Evolutionary conservation across 2,329 filamentous ascomycete genomes (phyloP), one percentile per base, ranked within the genome.

Genomic region (Cadophora luteo-olivacea): DNA sequence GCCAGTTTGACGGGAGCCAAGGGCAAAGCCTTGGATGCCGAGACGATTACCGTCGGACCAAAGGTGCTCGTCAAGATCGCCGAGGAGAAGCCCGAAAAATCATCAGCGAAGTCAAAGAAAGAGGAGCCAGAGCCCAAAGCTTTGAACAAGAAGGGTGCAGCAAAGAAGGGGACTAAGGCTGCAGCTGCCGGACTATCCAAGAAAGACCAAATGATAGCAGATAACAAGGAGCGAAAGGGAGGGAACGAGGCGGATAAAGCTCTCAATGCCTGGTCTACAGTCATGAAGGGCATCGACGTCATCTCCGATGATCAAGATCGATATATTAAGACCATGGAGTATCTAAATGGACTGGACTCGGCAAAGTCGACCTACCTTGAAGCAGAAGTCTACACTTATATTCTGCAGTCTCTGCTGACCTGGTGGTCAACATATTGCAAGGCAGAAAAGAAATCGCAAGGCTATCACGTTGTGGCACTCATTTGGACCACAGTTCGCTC

Each of bases 1-100:
- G 89, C 88, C 14, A 92, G 89, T 77, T 81, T 93, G 58, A 91
- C 89, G 0, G 90, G 89, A 67, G 82, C 87, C 0, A 81, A 84
- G 1, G 90, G 89, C 3, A 91, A 88, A 71, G 81, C 81, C 2
- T 82, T 92, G 5, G 83, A 90, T 29, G 89, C 89, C 0, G 89
- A 92, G 75, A 86, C 82, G 4, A 86, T 93, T 61, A 84, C 90
- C 1, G 83, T 86, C 24, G 74, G 76, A n/a, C 69, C 72, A 3
- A 78, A 78, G 52, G 66, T 68, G 45, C 64, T 77, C 2, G 57
- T 67, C 19, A 78, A 77, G 67, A 25, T 71, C 22, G 69, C 70
- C 1, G 75, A 77, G 62, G 75, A 73, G 16, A 76, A 75, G 33
- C 68, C 71, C n/a, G 67, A 70, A 25, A 75, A 73, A 45, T 61